Base-by-base conservation (phyloP, 2,329 filamentous ascomycete species). In the Ophiostoma sp. region DNA sequence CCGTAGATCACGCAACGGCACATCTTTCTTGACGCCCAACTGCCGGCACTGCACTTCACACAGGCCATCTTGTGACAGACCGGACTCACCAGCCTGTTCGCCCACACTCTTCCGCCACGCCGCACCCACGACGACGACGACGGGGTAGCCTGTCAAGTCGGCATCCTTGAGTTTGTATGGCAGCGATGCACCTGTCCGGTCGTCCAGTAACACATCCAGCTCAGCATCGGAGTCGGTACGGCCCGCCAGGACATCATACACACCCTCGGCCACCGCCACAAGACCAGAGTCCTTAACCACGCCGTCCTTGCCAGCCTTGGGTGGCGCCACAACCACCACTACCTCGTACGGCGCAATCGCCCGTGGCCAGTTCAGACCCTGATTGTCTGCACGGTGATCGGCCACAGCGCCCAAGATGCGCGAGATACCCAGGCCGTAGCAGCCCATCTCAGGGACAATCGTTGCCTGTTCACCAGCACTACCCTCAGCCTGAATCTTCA, bases 361-460 rank as follows among this genome's bases (percentile, higher is more conserved):
- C 6, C 91, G 86, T 0, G 96, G 96, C 96, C 96, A 99, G 78
- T 93, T 94, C 8, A 98, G 85, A 0, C 94, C 96, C 78, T 84
- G 88, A 2, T 86, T 79, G 77, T 97, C 93, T 0, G 90, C 87
- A 11, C 94, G 85, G 52, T 91, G 87, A 76, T 95, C 91, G 0
- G 95, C 95, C 0, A 96, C 89, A 1, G 96, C 94, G 9, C 92
- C 94, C 75, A 99, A 91, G 78, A 99, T 90, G 61, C 96, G 91
- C 5, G 94, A 97, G 22, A 99, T 90, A 1, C 96, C 96, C 75
- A 99, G 97, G 0, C 96, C 96, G 79, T 98, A 94, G 80, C 96
- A 99, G 72, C 96, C 96, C 96, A 99, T 99, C 76, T 97, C 90
- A 0, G 76, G 76, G n/a, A 71, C 71, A 15, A 75, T 19, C 12